Percentiles rank a stretch among this genome's conserved stretches.
phyloP scores from a whole-genome alignment of 345 rosid species.

The Clausena lansium region DNA sequence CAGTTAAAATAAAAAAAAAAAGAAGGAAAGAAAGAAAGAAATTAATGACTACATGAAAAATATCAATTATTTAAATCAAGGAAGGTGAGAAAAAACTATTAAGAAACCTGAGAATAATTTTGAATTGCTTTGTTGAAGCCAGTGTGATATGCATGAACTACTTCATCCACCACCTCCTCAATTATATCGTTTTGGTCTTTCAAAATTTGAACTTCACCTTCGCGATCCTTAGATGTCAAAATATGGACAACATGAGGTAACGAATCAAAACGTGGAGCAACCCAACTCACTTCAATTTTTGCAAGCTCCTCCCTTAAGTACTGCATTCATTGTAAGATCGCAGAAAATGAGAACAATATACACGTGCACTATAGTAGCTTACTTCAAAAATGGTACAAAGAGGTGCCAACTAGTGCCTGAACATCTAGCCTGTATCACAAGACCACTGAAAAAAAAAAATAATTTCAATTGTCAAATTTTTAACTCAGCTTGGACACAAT shows the following conservation, averaged over 20 bases:
- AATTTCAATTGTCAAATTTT: neutral
- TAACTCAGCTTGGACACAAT: neutral
- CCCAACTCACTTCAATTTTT: slow-evolving; percentile 87
- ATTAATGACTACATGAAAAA: slow-evolving; percentile 4
- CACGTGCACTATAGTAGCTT: neutral
- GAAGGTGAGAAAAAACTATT: neutral
- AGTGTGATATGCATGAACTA: slow-evolving; percentile 92
- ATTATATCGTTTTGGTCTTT: slow-evolving; percentile 92
- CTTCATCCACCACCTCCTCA: slow-evolving; percentile 99
- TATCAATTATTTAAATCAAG: slow-evolving; percentile 11
- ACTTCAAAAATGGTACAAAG: neutral
- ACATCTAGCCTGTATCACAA: neutral
- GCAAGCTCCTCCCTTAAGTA: slow-evolving; percentile 81
- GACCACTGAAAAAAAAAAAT: neutral
- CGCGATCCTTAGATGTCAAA: slow-evolving; percentile 93
- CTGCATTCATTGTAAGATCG: slow-evolving; percentile 44
- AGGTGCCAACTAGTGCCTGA: neutral
- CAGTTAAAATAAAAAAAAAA: neutral
- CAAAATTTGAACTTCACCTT: slow-evolving; percentile 64
- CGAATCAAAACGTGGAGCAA: slow-evolving; percentile 92
- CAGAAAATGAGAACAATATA: slow-evolving; percentile 17
- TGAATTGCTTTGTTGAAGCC: slow-evolving; percentile 99
- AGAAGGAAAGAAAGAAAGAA: neutral
- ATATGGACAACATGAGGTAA: slow-evolving; percentile 96
- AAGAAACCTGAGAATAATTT: slow-evolving; percentile 92